These are phyloP conservation scores for Punica granatum DNA, from an alignment of 345 rosid species.

Conservation along the genomic window DNA sequence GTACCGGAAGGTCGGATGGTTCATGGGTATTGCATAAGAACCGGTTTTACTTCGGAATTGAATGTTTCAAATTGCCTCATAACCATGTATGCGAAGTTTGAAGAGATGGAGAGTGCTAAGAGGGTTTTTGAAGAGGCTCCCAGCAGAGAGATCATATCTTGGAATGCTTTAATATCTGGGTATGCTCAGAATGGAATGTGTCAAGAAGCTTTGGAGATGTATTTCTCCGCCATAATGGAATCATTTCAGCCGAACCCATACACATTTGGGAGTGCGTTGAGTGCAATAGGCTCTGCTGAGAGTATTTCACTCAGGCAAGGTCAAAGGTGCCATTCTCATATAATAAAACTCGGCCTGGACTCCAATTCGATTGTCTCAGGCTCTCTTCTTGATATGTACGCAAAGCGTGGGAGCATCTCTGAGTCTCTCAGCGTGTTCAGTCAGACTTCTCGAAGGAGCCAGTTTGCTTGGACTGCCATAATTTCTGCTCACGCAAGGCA, in stretches of 20 bases:
- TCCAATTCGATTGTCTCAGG: conserved; percentile 55
- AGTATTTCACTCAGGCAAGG: conserved; percentile 71
- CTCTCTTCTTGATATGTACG: conserved; percentile 91
- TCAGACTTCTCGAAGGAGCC: conserved; percentile 43
- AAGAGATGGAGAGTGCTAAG: conserved; percentile 41
- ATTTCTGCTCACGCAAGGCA: conserved; percentile 85
- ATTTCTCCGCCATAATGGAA: conserved; percentile 30
- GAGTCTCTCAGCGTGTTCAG: conserved; percentile 60
- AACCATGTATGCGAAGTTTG: conserved; percentile 80
- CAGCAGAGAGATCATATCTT: conserved; percentile 45
- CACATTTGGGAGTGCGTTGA: conserved; percentile 80
- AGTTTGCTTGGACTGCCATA: conserved; percentile 74
- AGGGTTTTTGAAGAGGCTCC: conserved; percentile 55
- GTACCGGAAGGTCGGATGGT: conserved; percentile 43
- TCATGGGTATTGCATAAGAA: conserved; percentile 59
- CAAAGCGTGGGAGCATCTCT: conserved; percentile 74
- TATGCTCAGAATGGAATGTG: conserved; percentile 55
- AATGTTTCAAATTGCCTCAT: conserved; percentile 66
- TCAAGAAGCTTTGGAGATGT: conserved; percentile 48
- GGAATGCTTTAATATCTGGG: conserved; percentile 89
- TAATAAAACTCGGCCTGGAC: conserved; percentile 54
- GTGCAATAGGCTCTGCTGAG: conserved; percentile 71
- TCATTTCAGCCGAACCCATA: conserved; percentile 48
- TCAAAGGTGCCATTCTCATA: conserved; percentile 61
- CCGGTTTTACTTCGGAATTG: conserved; percentile 38